phyloP scores from a whole-genome alignment of 2,329 filamentous ascomycete genomes.

The Pestalotiopsis fici region DNA sequence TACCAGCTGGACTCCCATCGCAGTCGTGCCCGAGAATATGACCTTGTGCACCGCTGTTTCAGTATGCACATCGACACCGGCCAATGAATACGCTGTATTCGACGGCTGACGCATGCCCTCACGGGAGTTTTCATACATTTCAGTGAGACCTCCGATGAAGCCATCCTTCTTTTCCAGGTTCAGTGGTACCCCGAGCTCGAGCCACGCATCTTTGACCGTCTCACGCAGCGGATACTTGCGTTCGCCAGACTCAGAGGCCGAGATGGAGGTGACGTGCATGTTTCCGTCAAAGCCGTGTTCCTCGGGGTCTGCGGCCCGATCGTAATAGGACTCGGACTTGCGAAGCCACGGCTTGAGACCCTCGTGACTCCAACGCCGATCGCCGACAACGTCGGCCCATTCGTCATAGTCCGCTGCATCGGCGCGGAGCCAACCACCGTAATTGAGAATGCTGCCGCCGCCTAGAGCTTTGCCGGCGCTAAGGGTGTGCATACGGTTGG shows the following conservation, averaged over 20 bases:
- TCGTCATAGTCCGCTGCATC: conserved; percentile 17
- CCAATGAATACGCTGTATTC: conserved; percentile 18
- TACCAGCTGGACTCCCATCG: conserved; percentile 42
- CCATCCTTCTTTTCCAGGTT: conserved; percentile 29
- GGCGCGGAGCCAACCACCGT: conserved; percentile 25
- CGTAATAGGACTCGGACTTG: conserved; percentile 35
- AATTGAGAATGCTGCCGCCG: conserved; percentile 25
- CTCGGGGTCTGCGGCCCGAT: conserved; percentile 24
- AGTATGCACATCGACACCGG: conserved; percentile 18
- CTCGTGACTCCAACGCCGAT: conserved; percentile 42
- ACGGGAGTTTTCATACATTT: conserved; percentile 25
- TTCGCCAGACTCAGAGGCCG: conserved; percentile 19
- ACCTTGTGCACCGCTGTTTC: conserved; percentile 17
- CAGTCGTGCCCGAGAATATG: conserved; percentile 24
- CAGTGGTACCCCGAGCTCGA: conserved; percentile 36
- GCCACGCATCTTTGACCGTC: conserved; percentile 36
- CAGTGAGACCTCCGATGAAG: conserved; percentile 30
- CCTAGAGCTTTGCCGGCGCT: conserved; percentile 24
- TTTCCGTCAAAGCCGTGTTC: conserved; percentile 36
- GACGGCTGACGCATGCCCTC: conserved; percentile 20
- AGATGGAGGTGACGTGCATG: conserved; percentile 23
- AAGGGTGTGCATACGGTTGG: conserved; percentile 16
- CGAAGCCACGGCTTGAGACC: conserved; percentile 46
- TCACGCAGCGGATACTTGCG: conserved; percentile 40
- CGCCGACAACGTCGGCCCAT: conserved; percentile 19